Evolutionary conservation across 164 flowering plant species (phyloP).

Genomic region (Liquidambar formosana): DNA sequence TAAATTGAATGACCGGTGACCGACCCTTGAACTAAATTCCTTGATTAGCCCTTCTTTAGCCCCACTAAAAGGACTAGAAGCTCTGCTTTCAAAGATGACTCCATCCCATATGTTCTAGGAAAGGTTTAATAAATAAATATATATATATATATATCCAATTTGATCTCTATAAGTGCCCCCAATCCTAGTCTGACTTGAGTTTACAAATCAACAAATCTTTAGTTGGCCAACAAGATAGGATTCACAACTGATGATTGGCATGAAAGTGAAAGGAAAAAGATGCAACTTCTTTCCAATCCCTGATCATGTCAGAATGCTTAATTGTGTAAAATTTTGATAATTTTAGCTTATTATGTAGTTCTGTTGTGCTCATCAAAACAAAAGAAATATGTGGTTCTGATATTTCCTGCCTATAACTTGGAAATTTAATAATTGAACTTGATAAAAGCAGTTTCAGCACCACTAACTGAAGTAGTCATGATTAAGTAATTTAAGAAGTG

Average conservation of each 20-base stretch:
- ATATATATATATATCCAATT: no score
- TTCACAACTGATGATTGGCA: neutral
- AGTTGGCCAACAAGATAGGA: neutral
- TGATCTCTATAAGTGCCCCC: no score
- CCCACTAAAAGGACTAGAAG: no score
- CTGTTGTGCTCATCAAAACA: neutral
- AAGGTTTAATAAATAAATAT: no score
- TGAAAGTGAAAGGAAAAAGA: neutral
- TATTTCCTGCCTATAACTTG: neutral
- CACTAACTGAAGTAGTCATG: neutral
- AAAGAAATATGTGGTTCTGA: neutral
- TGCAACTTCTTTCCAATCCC: neutral
- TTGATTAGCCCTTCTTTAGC: no score
- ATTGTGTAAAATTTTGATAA: neutral
- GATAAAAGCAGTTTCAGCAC: neutral
- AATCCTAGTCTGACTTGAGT: no score
- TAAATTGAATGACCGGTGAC: no score
- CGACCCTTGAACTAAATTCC: no score
- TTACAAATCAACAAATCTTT: neutral
- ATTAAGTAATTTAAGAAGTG: no score
- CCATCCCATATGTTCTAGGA: no score
- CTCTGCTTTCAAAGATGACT: no score
- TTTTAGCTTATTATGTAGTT: neutral
- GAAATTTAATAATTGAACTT: neutral
- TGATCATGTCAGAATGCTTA: neutral